These are phyloP conservation scores for Trypethelium eluteriae DNA, from an alignment of 495 filamentous ascomycete genomes.

Conservation along the genomic window DNA sequence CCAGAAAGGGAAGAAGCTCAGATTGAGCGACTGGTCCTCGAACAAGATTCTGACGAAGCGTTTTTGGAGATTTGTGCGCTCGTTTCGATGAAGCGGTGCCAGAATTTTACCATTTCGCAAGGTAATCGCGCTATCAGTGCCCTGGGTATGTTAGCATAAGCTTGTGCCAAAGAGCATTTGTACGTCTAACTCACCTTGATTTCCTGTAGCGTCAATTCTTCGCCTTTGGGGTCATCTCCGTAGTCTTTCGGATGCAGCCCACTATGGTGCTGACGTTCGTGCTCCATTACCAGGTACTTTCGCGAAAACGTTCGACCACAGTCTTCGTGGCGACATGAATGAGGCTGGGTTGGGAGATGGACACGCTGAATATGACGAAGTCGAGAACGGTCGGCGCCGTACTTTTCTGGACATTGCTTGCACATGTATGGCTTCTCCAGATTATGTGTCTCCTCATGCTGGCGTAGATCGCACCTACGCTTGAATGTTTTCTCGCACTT, in stretches of 20 bases:
- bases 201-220: not conserved
- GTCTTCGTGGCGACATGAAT: not conserved
- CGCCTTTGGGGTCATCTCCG: not conserved
- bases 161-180: not conserved
- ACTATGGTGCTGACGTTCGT: not conserved
- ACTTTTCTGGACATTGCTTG: not conserved
- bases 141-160: not conserved
- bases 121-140: not conserved
- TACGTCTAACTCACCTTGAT: not conserved
- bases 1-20: conserved; percentile 3
- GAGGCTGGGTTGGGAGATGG: not conserved
- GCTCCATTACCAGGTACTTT: not conserved
- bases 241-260: not conserved
- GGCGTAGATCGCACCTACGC: not conserved
- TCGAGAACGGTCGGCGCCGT: conserved; percentile 1
- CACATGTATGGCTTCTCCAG: not conserved
- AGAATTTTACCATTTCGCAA: not conserved
- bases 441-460: conserved; percentile 1
- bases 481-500: not conserved
- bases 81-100: not conserved
- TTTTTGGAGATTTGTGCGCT: not conserved
- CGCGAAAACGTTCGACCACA: not conserved
- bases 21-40: not conserved
- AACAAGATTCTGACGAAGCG: not conserved
- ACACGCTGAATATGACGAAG: not conserved